Evolutionary conservation across 2,329 filamentous ascomycete genomes (phyloP).

Genomic region (Colletotrichum acutatum): DNA sequence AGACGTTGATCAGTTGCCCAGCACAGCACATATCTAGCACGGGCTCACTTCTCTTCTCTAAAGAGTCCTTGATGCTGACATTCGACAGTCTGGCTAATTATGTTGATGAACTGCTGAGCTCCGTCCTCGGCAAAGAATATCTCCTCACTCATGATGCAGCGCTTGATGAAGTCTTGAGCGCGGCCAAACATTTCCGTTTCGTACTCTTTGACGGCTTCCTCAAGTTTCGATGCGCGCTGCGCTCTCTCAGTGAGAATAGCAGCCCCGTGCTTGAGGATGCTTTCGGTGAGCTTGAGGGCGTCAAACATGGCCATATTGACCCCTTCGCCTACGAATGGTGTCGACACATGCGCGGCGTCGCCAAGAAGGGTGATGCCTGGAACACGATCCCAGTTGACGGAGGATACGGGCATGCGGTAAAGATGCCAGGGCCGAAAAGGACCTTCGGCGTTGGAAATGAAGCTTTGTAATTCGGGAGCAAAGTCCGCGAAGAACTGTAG

Average conservation of each 20-base stretch:
- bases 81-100: neutral
- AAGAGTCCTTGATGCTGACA: neutral
- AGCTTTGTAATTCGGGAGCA: neutral
- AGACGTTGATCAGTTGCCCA: too few relatives aligned
- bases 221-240: neutral
- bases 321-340: slow-evolving; percentile 22
- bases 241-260: neutral
- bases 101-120: neutral
- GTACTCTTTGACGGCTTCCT: slow-evolving; percentile 8
- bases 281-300: slow-evolving; percentile 9
- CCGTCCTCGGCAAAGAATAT: slow-evolving; percentile 10
- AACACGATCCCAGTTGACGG: slow-evolving; percentile 5
- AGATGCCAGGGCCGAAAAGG: slow-evolving; percentile 16
- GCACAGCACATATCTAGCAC: too few relatives aligned
- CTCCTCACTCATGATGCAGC: neutral
- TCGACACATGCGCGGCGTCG: slow-evolving; percentile 19
- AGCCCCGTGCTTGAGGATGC: neutral
- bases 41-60: too few relatives aligned
- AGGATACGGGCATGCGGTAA: slow-evolving; percentile 17
- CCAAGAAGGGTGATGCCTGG: slow-evolving; percentile 11
- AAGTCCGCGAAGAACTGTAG: neutral
- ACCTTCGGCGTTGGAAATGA: neutral
- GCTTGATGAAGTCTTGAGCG: neutral
- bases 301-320: slow-evolving; percentile 24
- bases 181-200: slow-evolving; percentile 14